Base-by-base conservation (phyloP, 306 rosid species). In the Lablab purpureus region DNA sequence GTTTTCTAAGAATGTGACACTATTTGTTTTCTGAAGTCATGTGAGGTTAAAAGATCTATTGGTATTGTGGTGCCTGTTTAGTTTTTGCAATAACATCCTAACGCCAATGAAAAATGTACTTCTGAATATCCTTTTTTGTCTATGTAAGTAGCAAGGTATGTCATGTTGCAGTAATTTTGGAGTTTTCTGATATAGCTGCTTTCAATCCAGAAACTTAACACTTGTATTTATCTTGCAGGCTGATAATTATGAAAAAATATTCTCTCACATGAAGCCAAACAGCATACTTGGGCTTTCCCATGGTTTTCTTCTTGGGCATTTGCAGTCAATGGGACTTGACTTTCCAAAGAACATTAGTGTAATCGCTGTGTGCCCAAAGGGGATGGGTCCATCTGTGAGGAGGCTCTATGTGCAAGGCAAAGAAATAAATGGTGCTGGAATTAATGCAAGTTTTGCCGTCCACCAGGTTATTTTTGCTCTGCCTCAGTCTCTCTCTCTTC, bases 351-450 rank as follows among this genome's bases (percentile, higher is more conserved):
- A 96, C 75, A 75, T 96, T 40, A 93, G 98, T 77, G 98, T 96
- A 10, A 91, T 80, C 59, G 97, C 97, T 62, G 93, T 94, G 36
- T 94, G 98, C 69, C 98, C 98, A 1, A 93, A 94, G 87, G 97
- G 98, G 19, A 94, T 94, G 98, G 98, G 97, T 74, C 98, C 98
- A 45, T 94, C 97, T 4, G 98, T 94, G 40, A 89, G 98, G 91
- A 92, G 97, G 64, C 93, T 94, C 9, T 94, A 94, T 85, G 97
- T 94, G 28, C 98, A 94, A 85, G 98, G 98, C 49, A 92, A 89
- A 89, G 97, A 94, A 66, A 81, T 94, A n/a, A 94, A 94, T 80
- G 97, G 98, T 76, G 98, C 98, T 2, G 98, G 97, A 80, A 92
- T 94, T 63, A 94, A 94, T 81, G 79, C 97, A 60, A 94, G 97